Evolutionary conservation across 2,329 filamentous ascomycete genomes (phyloP).

Genomic region (Neospermospora avenae): DNA sequence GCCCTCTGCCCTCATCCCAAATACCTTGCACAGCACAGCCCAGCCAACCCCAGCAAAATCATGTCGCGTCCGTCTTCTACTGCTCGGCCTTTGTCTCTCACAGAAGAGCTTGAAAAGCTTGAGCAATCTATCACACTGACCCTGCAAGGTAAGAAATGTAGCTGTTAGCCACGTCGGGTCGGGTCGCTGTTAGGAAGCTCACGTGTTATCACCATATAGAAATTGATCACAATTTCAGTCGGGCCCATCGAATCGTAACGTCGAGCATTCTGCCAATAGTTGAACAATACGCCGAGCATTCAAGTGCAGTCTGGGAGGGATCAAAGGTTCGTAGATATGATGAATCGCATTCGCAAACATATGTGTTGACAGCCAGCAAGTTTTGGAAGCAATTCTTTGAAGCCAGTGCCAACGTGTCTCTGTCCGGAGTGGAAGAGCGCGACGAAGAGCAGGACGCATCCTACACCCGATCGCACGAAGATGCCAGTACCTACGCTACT

Average conservation of each 20-base stretch:
- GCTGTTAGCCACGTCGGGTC: not conserved
- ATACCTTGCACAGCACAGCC: not conserved
- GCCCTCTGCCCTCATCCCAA: too few species aligned
- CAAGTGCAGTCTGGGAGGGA: conserved; percentile 91
- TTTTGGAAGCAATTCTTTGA: conserved; percentile 99
- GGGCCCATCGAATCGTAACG: conserved; percentile 93
- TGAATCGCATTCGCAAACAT: not conserved
- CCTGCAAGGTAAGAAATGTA: conserved; percentile 69
- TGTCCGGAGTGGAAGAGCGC: conserved; percentile 89
- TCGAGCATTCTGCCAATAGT: conserved; percentile 89
- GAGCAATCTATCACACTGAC: conserved; percentile 97
- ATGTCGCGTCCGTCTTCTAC: conserved; percentile 39
- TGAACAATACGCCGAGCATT: conserved; percentile 93
- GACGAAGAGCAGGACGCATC: conserved; percentile 52
- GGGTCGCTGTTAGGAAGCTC: not conserved
- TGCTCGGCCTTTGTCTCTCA: conserved; percentile 66
- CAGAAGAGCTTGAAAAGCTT: conserved; percentile 91
- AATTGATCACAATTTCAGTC: conserved; percentile 98
- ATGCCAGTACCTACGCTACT: conserved; percentile 34
- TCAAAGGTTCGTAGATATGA: conserved; percentile 64
- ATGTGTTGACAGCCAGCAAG: conserved; percentile 43
- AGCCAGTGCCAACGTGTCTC: conserved; percentile 92
- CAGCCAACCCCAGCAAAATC: not conserved
- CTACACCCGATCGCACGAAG: conserved; percentile 34
- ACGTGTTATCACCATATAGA: conserved; percentile 50